Evolutionary conservation across 192 early-diverging fungal genomes (phyloP).

Genomic region (Podila verticillata): DNA sequence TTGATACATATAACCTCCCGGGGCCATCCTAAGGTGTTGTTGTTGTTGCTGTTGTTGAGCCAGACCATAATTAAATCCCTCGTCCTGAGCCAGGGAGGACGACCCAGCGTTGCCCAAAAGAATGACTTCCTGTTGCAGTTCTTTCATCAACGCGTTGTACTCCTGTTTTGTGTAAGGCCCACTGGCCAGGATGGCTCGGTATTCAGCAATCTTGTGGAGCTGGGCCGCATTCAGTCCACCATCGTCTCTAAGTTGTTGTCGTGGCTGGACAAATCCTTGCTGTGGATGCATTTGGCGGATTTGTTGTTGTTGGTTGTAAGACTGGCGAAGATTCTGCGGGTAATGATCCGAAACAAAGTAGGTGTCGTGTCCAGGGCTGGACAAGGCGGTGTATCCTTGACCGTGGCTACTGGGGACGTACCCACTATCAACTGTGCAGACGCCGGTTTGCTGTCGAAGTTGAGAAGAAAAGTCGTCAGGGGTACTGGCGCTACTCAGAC

Average conservation of each 20-base stretch:
- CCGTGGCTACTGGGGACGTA: constrained; percentile 19
- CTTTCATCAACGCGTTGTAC: neutral
- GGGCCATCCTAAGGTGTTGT: neutral
- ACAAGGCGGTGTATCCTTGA: constrained; percentile 12
- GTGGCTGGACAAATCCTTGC: neutral
- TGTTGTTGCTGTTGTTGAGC: constrained; percentile 8
- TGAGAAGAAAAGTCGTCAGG: neutral
- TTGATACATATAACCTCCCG: neutral
- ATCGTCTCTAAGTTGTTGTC: neutral
- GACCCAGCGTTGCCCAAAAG: neutral
- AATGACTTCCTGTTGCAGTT: constrained; percentile 22
- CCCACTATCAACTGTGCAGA: constrained; percentile 16
- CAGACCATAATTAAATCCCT: too few species aligned
- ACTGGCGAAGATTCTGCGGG: neutral
- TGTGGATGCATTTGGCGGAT: neutral
- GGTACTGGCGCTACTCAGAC: neutral
- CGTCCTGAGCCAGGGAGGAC: neutral
- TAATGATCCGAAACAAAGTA: constrained; percentile 25
- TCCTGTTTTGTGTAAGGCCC: constrained; percentile 6
- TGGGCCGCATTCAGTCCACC: constrained; percentile 27
- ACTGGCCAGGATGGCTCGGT: neutral
- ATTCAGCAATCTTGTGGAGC: constrained; percentile 10
- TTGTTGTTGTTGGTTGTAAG: neutral
- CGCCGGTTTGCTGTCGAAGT: constrained; percentile 1
- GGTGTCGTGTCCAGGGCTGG: constrained; percentile 22